Conservation (phyloP, 169 alveolate species). For the Plasmodium vinckei region DNA sequence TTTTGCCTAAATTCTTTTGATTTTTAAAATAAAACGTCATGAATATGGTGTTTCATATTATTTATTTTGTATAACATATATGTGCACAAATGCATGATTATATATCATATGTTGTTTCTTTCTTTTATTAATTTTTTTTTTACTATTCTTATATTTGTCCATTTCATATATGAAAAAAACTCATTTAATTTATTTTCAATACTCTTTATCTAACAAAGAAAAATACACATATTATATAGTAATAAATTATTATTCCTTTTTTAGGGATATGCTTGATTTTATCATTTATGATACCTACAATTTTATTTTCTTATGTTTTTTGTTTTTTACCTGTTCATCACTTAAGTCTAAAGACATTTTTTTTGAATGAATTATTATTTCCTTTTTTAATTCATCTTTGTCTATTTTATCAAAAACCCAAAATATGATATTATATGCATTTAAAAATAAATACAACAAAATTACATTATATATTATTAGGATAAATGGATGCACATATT, state of each 20-base stretch:
- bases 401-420: constrained; percentile 26
- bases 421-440: not conserved
- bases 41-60: too few species aligned
- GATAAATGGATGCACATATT: not conserved
- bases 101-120: not conserved
- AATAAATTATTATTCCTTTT: not conserved
- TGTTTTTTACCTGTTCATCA: constrained; percentile 43
- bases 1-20: not conserved
- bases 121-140: constrained; percentile 15
- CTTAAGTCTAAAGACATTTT: constrained; percentile 32
- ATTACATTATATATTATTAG: not conserved
- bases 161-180: constrained; percentile 58
- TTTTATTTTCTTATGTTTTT: constrained; percentile 4
- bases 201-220: constrained; percentile 37
- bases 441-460: not conserved
- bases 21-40: too few species aligned
- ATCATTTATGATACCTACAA: not conserved
- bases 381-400: constrained; percentile 47
- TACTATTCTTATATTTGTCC: constrained; percentile 51
- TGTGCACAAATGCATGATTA: too few species aligned
- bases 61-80: too few species aligned
- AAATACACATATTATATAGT: constrained; percentile 1
- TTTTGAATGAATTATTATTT: constrained; percentile 37
- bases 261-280: not conserved
- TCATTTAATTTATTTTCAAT: constrained; percentile 63